A percentile compares a stretch with the other conserved stretches of the same genome.
phyloP scores from a whole-genome alignment of 257 asterid genomes.

The Solanum clarkiae region DNA sequence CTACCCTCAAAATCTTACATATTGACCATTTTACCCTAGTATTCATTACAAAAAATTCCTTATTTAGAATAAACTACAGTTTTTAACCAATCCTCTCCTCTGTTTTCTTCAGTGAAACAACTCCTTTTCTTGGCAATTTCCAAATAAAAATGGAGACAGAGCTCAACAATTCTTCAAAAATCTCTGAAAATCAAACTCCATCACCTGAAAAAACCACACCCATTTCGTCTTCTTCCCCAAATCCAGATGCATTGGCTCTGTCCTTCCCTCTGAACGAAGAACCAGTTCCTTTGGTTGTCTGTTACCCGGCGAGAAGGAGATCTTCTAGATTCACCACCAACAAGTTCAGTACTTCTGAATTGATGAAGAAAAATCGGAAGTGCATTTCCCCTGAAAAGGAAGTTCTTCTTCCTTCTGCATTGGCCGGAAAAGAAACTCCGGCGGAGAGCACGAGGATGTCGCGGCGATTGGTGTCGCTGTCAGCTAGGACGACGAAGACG shows the following conservation, averaged over 20 bases:
- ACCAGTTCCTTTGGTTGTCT: slow-evolving; percentile 14
- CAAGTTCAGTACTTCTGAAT: slow-evolving; percentile 2
- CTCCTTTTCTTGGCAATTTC: neutral
- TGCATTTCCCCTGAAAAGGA: neutral
- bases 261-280: slow-evolving; percentile 4
- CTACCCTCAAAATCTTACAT: neutral
- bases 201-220: neutral
- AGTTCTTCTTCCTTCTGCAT: slow-evolving; percentile 2
- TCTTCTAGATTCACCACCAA: slow-evolving; percentile 25
- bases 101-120: neutral
- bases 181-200: neutral
- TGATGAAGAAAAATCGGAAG: neutral
- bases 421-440: neutral
- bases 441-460: neutral
- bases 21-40: neutral
- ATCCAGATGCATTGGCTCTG: slow-evolving; percentile 26
- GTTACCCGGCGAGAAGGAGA: slow-evolving; percentile 9
- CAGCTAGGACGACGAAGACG: neutral
- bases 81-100: neutral
- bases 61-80: neutral
- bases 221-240: neutral
- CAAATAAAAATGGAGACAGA: neutral
- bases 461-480: neutral
- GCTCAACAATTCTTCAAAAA: neutral
- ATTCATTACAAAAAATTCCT: neutral